A percentile compares a stretch with the other conserved stretches of the same genome.
Evolutionary conservation across 2,329 filamentous ascomycete species (phyloP).

Genomic region (Aspergillus proliferans): DNA sequence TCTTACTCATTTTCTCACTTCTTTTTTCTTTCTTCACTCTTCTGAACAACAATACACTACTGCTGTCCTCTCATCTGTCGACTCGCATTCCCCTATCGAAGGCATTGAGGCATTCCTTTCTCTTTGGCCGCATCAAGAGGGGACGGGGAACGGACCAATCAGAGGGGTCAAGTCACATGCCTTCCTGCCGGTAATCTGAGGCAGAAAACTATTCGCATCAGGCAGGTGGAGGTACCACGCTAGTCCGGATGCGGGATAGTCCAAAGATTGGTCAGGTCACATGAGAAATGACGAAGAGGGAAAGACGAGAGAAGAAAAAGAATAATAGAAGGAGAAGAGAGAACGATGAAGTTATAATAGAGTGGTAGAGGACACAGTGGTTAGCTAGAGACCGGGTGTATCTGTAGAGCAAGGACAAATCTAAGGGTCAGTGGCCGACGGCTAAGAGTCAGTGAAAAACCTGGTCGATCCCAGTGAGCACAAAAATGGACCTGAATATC

Average conservation of each 20-base stretch:
- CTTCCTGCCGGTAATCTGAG: constrained; percentile 1
- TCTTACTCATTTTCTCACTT: background rate
- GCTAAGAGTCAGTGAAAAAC: too few species aligned
- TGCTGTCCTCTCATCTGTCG: too few species aligned
- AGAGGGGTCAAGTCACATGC: background rate
- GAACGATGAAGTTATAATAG: background rate
- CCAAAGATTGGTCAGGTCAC: background rate
- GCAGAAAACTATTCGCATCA: constrained; percentile 12
- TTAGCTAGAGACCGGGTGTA: too few species aligned
- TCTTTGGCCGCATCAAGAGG: background rate
- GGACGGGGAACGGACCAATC: background rate
- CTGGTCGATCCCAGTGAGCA: too few species aligned
- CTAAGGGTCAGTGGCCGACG: too few species aligned
- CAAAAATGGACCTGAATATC: too few species aligned
- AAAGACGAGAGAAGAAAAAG: background rate
- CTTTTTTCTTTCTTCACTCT: background rate
- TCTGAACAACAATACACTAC: background rate
- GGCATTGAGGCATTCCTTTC: background rate
- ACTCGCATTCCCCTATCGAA: too few species aligned
- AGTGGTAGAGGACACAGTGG: too few species aligned
- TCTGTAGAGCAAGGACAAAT: too few species aligned
- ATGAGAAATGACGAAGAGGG: background rate
- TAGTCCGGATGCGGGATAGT: background rate
- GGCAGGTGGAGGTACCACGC: background rate
- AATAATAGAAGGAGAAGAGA: background rate